Percentiles rank a stretch among this genome's conserved stretches.
phyloP scores from a whole-genome alignment of 1,284 basidiomycete genomes.

The Boletus smithii region DNA sequence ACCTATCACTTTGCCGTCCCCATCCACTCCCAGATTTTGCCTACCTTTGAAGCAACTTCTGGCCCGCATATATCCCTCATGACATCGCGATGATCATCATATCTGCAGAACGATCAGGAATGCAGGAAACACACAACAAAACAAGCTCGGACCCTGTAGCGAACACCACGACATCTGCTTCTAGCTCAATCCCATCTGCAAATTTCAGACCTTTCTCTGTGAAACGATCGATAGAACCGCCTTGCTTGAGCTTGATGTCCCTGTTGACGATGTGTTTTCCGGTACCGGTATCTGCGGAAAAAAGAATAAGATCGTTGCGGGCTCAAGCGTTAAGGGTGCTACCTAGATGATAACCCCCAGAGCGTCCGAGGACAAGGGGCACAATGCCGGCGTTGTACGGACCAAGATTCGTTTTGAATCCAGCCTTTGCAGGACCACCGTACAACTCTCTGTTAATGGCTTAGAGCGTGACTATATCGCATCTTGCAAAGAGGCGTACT shows the following conservation, averaged over 20 bases:
- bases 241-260: slow-evolving; percentile 51
- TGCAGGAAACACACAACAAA: not conserved
- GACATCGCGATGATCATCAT: not conserved
- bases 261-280: slow-evolving; percentile 48
- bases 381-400: slow-evolving; percentile 44
- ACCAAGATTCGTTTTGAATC: slow-evolving; percentile 41
- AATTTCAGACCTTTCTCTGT: slow-evolving; percentile 35
- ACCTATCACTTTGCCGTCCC: slow-evolving; percentile 55
- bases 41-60: slow-evolving; percentile 44
- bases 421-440: slow-evolving; percentile 41
- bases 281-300: slow-evolving; percentile 37
- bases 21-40: slow-evolving; percentile 53
- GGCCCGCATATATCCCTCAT: slow-evolving; percentile 36
- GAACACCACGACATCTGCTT: slow-evolving; percentile 35
- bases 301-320: too few species aligned
- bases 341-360: slow-evolving; percentile 47
- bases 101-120: not conserved
- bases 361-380: slow-evolving; percentile 40
- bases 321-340: too few species aligned
- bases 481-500: too few species aligned
- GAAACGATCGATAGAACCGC: slow-evolving; percentile 40
- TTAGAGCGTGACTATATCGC: too few species aligned
- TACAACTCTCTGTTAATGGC: slow-evolving; percentile 39
- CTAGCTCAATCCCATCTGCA: slow-evolving; percentile 27
- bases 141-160: not conserved